Evolutionary conservation across 345 rosid species (phyloP), one percentile per base, ranked within the genome.

Genomic region (Capsella bursapastoris): DNA sequence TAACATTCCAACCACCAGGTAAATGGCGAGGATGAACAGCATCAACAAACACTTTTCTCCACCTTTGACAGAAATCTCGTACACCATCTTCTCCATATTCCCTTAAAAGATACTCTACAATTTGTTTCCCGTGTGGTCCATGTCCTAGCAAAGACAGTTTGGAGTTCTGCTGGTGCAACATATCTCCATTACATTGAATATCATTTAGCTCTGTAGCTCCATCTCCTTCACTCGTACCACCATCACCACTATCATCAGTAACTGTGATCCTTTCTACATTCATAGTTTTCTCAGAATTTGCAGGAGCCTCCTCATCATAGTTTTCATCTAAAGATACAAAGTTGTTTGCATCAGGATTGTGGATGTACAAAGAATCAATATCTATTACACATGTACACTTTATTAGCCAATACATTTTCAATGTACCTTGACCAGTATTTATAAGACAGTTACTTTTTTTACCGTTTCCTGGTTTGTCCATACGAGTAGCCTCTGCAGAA

Each of bases 41-140:
- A 79, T 90, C 90, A 14, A 95, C 96, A 70, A 95, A 95, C 48
- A 85, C 97, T 77, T 89, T 87, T 82, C 99, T 87, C 99, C 99
- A 92, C 60, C 89, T 86, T 74, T 86, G 97, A 82, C 99, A 92
- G 79, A 95, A 92, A 43, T 89, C 78, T 3, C 74, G 48, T 68
- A 92, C 77, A 22, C 99, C 99, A 28, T 84, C 89, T 44, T 92
- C 99, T 48, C 96, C 97, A 41, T 71, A 63, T 77, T 87, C 85
- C 65, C 52, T 79, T 51, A 95, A 64, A 37, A 95, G 66, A 74
- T 78, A 80, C 78, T 89, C 91, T 7, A 95, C 98, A 61, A 90
- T 92, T 79, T 85, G 92, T 76, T 89, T 86, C 57, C 99, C 99
- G 55, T 92, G 97, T 1, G 97, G 97, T 64, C 99, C 99, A 84